phyloP scores from a whole-genome alignment of 495 filamentous ascomycete species.

The Annulohypoxylon nitens region DNA sequence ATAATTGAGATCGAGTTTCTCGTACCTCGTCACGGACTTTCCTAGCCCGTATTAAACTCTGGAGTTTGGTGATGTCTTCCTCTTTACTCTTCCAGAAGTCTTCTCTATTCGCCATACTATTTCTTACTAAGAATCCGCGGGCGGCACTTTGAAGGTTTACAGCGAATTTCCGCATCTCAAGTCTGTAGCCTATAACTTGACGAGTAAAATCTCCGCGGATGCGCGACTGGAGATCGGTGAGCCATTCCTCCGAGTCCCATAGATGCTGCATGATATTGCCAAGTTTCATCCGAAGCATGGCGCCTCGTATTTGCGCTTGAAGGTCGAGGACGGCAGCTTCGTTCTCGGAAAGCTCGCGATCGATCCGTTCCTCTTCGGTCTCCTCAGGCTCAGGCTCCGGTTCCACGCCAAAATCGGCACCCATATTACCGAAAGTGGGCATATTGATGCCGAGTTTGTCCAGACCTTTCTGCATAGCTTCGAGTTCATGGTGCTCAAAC shows the following conservation, averaged over 20 bases:
- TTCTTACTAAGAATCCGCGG: constrained; percentile 83
- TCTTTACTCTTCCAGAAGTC: constrained; percentile 78
- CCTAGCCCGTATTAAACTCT: constrained; percentile 83
- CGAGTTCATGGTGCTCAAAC: constrained; percentile 97
- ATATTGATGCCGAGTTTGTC: constrained; percentile 95
- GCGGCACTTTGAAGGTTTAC: constrained; percentile 80
- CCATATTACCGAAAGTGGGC: constrained; percentile 98
- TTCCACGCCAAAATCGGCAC: constrained; percentile 93
- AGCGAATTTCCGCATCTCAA: constrained; percentile 83
- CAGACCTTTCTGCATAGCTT: constrained; percentile 94
- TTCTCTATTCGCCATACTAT: constrained; percentile 70
- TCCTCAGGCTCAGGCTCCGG: constrained; percentile 75
- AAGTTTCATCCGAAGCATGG: constrained; percentile 79
- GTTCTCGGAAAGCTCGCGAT: constrained; percentile 83
- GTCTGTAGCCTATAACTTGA: constrained; percentile 80
- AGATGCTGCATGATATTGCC: constrained; percentile 86
- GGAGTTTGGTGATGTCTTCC: constrained; percentile 78
- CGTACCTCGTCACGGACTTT: constrained; percentile 78
- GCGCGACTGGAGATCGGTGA: constrained; percentile 85
- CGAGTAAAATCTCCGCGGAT: constrained; percentile 78
- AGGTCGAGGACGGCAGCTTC: constrained; percentile 79
- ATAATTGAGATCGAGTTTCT: constrained; percentile 71
- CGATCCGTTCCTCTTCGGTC: constrained; percentile 88
- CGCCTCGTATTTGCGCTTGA: constrained; percentile 88
- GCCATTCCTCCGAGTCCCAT: constrained; percentile 86